These are phyloP conservation scores for Digitaria exilis DNA, from an alignment of 202 grass and related monocot genomes.

Conservation along the genomic window DNA sequence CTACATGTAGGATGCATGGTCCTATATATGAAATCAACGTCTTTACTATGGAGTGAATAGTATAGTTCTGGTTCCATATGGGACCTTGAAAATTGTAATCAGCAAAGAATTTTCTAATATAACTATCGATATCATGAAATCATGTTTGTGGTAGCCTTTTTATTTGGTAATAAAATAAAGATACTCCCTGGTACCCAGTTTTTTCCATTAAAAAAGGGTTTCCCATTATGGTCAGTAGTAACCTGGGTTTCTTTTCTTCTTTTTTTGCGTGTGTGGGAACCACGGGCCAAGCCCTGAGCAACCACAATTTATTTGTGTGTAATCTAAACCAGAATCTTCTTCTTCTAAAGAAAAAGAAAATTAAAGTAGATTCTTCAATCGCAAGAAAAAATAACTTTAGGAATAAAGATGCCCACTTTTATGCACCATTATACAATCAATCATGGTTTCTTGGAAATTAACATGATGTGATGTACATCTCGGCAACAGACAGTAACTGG, in stretches of 20 bases:
- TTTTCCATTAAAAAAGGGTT: not conserved
- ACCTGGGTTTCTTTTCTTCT: not conserved
- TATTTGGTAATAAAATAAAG: not conserved
- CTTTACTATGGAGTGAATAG: too few relatives aligned
- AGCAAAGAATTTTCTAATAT: too few relatives aligned
- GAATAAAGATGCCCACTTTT: not conserved
- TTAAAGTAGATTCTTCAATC: not conserved
- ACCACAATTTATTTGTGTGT: not conserved
- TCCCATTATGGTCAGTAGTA: not conserved
- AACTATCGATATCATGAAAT: too few relatives aligned
- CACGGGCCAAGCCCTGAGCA: not conserved
- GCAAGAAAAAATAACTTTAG: not conserved
- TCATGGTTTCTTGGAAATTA: not conserved
- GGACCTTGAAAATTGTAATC: too few relatives aligned
- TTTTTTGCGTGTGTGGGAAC: not conserved
- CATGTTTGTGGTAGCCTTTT: not conserved
- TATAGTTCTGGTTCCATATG: too few relatives aligned
- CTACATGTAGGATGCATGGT: too few relatives aligned
- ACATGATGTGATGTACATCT: not conserved
- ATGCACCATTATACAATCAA: not conserved
- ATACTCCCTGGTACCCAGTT: not conserved
- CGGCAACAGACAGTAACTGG: not conserved
- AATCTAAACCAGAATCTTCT: not conserved
- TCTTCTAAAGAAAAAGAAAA: not conserved
- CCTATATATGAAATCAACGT: too few relatives aligned